phyloP scores from a whole-genome alignment of 78 protist species.

The Isochrysis galbana region DNA sequence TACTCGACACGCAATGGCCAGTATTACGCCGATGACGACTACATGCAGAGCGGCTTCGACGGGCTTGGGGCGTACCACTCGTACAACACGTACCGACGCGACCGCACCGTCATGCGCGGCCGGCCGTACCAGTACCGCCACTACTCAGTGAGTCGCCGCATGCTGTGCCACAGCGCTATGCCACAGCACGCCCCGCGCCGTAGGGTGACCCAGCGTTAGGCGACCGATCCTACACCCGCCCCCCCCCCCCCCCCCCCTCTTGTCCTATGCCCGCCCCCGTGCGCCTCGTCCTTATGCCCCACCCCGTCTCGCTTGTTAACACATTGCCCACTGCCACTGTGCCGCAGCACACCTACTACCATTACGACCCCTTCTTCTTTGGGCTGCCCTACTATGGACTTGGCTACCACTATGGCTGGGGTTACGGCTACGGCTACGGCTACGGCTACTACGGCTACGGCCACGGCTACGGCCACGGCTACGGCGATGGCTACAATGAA shows the following conservation, averaged over 20 bases:
- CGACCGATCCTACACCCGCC: too few relatives aligned
- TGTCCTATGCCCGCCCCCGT: too few relatives aligned
- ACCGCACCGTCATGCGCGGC: background rate
- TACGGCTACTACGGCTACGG: background rate
- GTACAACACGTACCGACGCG: background rate
- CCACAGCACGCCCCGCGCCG: too few relatives aligned
- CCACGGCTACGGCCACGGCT: background rate
- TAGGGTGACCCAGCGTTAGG: too few relatives aligned
- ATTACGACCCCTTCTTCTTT: background rate
- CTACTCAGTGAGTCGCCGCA: too few relatives aligned
- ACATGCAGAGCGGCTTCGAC: background rate
- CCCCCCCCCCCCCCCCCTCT: too few relatives aligned
- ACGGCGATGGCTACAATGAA: background rate
- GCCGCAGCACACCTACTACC: background rate
- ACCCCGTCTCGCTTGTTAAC: too few relatives aligned
- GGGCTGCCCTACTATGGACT: too few relatives aligned
- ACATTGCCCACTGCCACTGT: too few relatives aligned
- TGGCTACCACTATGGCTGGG: too few relatives aligned
- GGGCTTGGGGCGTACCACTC: background rate
- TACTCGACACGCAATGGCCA: background rate
- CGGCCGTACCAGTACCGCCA: conserved; percentile 8
- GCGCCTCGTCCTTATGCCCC: too few relatives aligned
- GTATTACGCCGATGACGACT: background rate
- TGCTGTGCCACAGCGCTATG: too few relatives aligned
- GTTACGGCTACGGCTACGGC: background rate